Evolutionary conservation across 1,284 basidiomycete species (phyloP).

Genomic region (Marasmius fiardii): DNA sequence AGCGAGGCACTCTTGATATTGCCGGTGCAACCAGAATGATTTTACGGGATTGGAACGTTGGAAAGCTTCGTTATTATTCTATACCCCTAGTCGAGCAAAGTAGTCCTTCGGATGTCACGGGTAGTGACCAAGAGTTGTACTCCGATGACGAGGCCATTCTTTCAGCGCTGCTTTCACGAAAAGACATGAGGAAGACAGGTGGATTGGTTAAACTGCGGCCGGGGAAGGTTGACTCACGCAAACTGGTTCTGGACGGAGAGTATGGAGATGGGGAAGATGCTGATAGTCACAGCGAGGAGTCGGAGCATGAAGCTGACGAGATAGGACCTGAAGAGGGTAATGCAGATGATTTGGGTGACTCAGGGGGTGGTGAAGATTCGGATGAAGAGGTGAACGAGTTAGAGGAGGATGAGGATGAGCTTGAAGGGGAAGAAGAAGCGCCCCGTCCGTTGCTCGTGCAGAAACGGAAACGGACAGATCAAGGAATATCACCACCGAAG

Average conservation of each 20-base stretch:
- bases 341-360: constrained; percentile 17
- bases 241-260: constrained; percentile 50
- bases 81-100: constrained; percentile 34
- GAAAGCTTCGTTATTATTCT: constrained; percentile 80
- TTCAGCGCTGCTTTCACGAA: constrained; percentile 47
- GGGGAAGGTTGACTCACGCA: constrained; percentile 28
- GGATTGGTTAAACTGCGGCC: constrained; percentile 32
- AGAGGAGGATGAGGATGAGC: constrained; percentile 19
- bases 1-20: constrained; percentile 79
- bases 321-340: constrained; percentile 21
- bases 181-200: constrained; percentile 60
- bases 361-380: constrained; percentile 14
- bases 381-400: constrained; percentile 15
- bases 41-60: constrained; percentile 87
- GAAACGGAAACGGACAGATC: constrained; percentile 43
- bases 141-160: constrained; percentile 46
- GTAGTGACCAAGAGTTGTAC: constrained; percentile 14
- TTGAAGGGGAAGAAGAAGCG: constrained; percentile 25
- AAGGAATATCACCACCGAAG: constrained; percentile 27
- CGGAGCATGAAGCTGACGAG: constrained; percentile 20
- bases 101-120: constrained; percentile 19
- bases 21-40: constrained; percentile 80
- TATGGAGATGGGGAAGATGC: constrained; percentile 29
- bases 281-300: constrained; percentile 22
- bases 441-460: constrained; percentile 39